Percentiles rank a stretch among this genome's conserved stretches.
These are phyloP conservation scores for Lipomyces spencermartinsiae DNA, from an alignment of 805 yeast genomes.

Conservation along the genomic window DNA sequence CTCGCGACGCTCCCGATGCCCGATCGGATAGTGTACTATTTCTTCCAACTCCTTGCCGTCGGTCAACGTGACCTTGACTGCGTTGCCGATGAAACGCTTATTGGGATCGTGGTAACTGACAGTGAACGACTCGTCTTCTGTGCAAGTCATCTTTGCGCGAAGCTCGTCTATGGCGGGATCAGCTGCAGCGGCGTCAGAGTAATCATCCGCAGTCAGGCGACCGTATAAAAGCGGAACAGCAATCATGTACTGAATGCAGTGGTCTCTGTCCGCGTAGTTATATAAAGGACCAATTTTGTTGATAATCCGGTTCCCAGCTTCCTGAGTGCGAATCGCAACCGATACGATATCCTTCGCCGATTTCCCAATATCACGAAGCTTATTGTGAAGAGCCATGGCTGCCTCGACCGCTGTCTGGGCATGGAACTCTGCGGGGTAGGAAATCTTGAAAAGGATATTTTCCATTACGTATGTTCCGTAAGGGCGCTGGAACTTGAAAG, in stretches of 20 bases:
- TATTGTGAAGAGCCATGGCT: conserved; percentile 53
- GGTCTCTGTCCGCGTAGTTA: conserved; percentile 70
- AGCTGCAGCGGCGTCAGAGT: conserved; percentile 57
- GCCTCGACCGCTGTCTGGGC: conserved; percentile 71
- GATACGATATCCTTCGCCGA: conserved; percentile 56
- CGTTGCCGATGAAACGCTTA: conserved; percentile 65
- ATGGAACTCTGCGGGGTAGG: conserved; percentile 70
- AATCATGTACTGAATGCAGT: conserved; percentile 68
- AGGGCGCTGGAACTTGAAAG: conserved; percentile 60
- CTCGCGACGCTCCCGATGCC: conserved; percentile 63
- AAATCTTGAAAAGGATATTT: conserved; percentile 64
- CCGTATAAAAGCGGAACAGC: conserved; percentile 64
- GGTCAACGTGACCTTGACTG: conserved; percentile 56
- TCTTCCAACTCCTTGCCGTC: conserved; percentile 63
- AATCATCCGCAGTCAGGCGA: conserved; percentile 63
- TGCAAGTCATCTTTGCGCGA: conserved; percentile 61
- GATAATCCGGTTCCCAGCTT: conserved; percentile 65
- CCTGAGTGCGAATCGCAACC: conserved; percentile 61
- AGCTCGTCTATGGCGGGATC: conserved; percentile 60
- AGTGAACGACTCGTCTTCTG: conserved; percentile 57
- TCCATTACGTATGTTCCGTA: conserved; percentile 68
- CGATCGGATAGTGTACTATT: conserved; percentile 61
- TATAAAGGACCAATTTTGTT: conserved; percentile 65
- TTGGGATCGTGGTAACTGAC: conserved; percentile 61
- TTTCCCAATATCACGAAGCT: conserved; percentile 51